Conservation (phyloP, 1,284 basidiomycete species). For the Malassezia japonica region DNA sequence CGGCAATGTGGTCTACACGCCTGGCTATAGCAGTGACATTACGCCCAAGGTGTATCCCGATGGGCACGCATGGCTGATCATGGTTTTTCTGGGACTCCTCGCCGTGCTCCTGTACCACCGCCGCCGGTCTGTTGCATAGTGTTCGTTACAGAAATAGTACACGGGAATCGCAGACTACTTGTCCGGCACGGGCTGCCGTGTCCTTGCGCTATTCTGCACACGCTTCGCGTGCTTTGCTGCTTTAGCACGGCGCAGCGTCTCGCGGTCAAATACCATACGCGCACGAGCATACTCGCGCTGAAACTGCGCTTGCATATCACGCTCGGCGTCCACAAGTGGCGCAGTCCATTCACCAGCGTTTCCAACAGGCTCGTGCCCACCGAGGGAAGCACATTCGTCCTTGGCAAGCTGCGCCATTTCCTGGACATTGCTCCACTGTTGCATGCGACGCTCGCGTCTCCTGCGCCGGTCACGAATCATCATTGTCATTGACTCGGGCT, state of each 20-base stretch:
- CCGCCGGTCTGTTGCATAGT: no score
- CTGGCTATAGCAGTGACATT: no score
- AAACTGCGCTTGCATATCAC: slow-evolving; percentile 18
- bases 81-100: no score
- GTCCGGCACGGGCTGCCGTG: no score
- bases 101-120: no score
- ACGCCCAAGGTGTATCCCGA: no score
- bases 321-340: background rate
- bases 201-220: no score
- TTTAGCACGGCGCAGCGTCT: slow-evolving; percentile 30
- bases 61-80: no score
- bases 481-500: slow-evolving; percentile 37
- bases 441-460: slow-evolving; percentile 20
- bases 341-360: background rate
- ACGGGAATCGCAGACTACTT: no score
- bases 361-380: slow-evolving; percentile 4
- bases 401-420: slow-evolving; percentile 14
- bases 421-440: slow-evolving; percentile 20
- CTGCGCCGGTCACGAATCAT: slow-evolving; percentile 36
- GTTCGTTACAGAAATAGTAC: no score
- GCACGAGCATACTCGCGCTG: slow-evolving; percentile 23
- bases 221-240: no score
- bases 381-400: slow-evolving; percentile 13
- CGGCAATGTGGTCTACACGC: no score
- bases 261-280: slow-evolving; percentile 23